A percentile compares a stretch with the other conserved stretches of the same genome.
Evolutionary conservation across 2,329 filamentous ascomycete genomes (phyloP).

Genomic region (Nannizziopsis barbatae): DNA sequence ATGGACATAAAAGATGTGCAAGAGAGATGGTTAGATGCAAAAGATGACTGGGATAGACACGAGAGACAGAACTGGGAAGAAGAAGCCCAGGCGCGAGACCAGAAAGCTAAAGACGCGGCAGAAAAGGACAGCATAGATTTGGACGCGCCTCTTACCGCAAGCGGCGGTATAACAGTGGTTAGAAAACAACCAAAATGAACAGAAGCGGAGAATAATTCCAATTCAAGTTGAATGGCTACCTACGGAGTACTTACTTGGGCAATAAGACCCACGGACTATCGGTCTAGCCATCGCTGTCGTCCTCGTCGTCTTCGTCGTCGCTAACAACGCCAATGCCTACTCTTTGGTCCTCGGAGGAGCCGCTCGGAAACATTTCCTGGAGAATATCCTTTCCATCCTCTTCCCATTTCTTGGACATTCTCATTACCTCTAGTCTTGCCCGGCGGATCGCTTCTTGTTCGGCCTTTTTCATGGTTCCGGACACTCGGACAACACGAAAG

Average conservation of each 20-base stretch:
- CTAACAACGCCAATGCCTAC: constrained; percentile 38
- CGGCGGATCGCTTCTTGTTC: constrained; percentile 80
- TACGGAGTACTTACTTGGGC: constrained; percentile 3
- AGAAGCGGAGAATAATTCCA: neutral
- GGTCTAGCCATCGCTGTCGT: constrained; percentile 31
- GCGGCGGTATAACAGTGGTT: constrained; percentile 61
- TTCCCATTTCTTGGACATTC: constrained; percentile 46
- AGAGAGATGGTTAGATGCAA: constrained; percentile 87
- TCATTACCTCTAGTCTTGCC: constrained; percentile 59
- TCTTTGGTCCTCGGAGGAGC: constrained; percentile 27
- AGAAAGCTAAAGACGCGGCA: constrained; percentile 21
- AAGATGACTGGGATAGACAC: constrained; percentile 72
- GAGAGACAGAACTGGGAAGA: constrained; percentile 67
- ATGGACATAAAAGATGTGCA: constrained; percentile 85
- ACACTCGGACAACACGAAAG: constrained; percentile 74
- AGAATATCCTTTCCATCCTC: constrained; percentile 35
- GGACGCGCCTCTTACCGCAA: constrained; percentile 37
- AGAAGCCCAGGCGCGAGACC: constrained; percentile 49
- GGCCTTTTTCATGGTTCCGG: constrained; percentile 82
- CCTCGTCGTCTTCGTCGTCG: constrained; percentile 39
- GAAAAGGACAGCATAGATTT: constrained; percentile 25
- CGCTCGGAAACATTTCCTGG: constrained; percentile 21
- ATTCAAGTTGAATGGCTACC: neutral
- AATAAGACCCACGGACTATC: constrained; percentile 10
- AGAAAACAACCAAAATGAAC: constrained; percentile 39